These are phyloP conservation scores for Pharnaceum exiguum DNA, from an alignment of 148 eudicot genomes.

Conservation along the genomic window DNA sequence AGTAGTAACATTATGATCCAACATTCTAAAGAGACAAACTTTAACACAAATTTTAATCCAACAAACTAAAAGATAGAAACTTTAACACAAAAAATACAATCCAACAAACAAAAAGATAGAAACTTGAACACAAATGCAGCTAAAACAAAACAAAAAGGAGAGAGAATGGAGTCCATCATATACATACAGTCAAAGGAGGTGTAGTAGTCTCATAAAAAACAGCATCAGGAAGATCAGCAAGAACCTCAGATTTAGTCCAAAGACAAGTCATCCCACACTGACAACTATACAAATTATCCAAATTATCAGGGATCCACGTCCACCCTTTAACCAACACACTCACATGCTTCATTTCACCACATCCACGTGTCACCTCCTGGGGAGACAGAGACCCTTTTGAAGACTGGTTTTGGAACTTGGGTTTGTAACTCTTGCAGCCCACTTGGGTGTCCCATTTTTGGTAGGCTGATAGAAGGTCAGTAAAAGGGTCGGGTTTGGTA, in stretches of 20 bases:
- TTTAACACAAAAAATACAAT: too few relatives aligned
- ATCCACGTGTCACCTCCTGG: slow-evolving; percentile 39
- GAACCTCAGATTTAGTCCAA: slow-evolving; percentile 81
- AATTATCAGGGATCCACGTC: slow-evolving; percentile 97
- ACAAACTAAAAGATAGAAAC: too few relatives aligned
- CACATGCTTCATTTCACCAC: slow-evolving; percentile 56
- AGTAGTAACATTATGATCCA: too few relatives aligned
- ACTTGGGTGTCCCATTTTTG: slow-evolving; percentile 61
- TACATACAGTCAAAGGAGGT: slow-evolving; percentile 69
- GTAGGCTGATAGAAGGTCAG: slow-evolving; percentile 42
- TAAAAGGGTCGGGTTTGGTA: slow-evolving; percentile 59
- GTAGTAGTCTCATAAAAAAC: slow-evolving; percentile 73
- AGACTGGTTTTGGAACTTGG: slow-evolving; percentile 28
- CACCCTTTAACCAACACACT: slow-evolving; percentile 83
- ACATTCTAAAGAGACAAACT: too few relatives aligned
- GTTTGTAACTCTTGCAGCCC: slow-evolving; percentile 63
- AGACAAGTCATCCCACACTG: slow-evolving; percentile 83
- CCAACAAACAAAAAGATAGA: not conserved
- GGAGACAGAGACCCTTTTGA: slow-evolving; percentile 47
- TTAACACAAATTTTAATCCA: too few relatives aligned
- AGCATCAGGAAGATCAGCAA: slow-evolving; percentile 91
- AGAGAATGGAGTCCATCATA: too few relatives aligned
- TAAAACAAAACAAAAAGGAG: not conserved
- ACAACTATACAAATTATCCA: slow-evolving; percentile 82
- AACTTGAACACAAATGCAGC: not conserved